Base-by-base conservation (phyloP, 2,329 filamentous ascomycete genomes). In the Botrytis hyacinthi region DNA sequence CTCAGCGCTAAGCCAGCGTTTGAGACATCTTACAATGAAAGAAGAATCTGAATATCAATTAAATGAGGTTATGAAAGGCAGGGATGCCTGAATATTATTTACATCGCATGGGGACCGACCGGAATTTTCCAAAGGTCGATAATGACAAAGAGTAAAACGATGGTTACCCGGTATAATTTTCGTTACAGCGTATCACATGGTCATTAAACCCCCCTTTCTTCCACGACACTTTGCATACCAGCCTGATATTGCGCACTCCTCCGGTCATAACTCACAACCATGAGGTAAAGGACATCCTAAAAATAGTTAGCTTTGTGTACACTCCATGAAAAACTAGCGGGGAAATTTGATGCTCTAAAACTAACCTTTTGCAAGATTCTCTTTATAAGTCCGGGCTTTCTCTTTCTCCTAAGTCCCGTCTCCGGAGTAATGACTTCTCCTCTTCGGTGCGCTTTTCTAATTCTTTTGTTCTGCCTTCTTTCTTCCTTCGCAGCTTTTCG, bases 231-330 rank as follows among this genome's bases (percentile, higher is more conserved):
- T 4, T 40, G 66, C 29, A 22, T 60, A 35, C 70, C 62, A 44
- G 62, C 51, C 54, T 72, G 46, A 48, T 67, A 67, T 44, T 72
- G 62, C 1, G 40, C 5, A 32, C 48, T 72, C 37, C 60, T 62
- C 4, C 18, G n/a, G 22, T 72, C 70, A 35, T 61, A 60, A 40
- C 79, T 86, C 22, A 87, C 85, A 73, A 87, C 83, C 80, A 86
- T 83, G 71, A 88, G 75, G 76, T 87, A 88, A 44, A 87, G 75
- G 26, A 87, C 84, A 79, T 86, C 82, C 83, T 86, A 73, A 37
- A 44, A 29, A 26, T 62, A 57, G 51, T 74, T 71, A 74, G 70
- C 42, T 35, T 32, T 42, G 63, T 42, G 62, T 59, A 32, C 46
- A 29, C 22, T 51, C 48, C 22, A 51, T 51, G 4, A 12, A n/a